Evolutionary conservation across 495 filamentous ascomycete genomes (phyloP).

Genomic region (Parathielavia appendiculata): DNA sequence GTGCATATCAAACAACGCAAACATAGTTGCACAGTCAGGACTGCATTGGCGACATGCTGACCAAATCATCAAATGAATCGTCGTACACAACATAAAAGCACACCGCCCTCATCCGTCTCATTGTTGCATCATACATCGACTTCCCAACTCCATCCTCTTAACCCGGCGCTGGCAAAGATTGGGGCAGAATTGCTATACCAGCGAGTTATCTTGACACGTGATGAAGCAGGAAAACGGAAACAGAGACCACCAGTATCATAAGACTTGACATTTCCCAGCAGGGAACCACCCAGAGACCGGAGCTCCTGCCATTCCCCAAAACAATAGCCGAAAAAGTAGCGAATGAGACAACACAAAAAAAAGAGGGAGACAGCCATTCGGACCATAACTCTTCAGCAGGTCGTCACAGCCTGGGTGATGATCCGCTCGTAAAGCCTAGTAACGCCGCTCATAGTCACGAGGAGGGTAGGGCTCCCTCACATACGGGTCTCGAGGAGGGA

Average conservation of each 20-base stretch:
- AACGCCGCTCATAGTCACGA: constrained; percentile 46
- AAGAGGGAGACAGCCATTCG: neutral
- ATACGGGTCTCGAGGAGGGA: constrained; percentile 50
- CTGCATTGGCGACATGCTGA: neutral
- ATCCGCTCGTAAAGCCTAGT: constrained; percentile 23
- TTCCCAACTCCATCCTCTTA: neutral
- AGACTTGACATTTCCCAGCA: neutral
- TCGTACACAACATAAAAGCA: neutral
- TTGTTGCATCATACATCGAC: constrained; percentile 2
- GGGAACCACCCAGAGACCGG: neutral
- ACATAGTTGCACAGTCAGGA: no score
- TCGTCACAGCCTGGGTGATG: neutral
- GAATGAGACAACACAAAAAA: neutral
- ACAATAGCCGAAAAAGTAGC: neutral
- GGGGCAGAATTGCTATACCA: neutral
- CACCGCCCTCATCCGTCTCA: neutral
- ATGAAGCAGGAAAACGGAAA: neutral
- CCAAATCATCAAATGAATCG: neutral
- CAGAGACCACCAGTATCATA: neutral
- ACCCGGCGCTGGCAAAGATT: neutral
- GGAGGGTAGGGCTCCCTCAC: constrained; percentile 45
- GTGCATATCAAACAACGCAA: no score
- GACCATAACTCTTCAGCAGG: neutral
- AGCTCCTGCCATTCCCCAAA: neutral
- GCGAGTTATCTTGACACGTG: neutral